Percentiles rank a stretch among this genome's conserved stretches.
Conservation (phyloP, 306 rosid genomes). For the Medicago ruthenica region DNA sequence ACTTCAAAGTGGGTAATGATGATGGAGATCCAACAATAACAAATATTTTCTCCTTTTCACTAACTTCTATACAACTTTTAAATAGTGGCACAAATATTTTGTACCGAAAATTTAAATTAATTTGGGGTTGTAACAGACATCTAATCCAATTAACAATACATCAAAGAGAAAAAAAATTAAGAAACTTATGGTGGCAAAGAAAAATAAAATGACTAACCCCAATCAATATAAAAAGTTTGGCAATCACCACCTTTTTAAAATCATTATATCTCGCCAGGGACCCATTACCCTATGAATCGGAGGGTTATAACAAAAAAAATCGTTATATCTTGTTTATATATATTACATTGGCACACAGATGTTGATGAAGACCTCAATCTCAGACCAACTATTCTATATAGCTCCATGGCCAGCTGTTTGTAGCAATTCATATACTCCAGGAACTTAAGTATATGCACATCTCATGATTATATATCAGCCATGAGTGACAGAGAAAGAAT, state of each 20-base stretch:
- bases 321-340: background rate
- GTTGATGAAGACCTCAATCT: constrained; percentile 35
- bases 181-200: constrained; percentile 46
- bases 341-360: constrained; percentile 30
- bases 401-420: constrained; percentile 44
- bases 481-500: constrained; percentile 40
- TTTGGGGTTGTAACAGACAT: constrained; percentile 22
- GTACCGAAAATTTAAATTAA: constrained; percentile 35
- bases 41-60: constrained; percentile 1
- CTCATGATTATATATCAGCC: constrained; percentile 35
- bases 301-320: background rate
- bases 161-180: constrained; percentile 39
- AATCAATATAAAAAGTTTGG: constrained; percentile 49
- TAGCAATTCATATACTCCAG: background rate
- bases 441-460: constrained; percentile 28
- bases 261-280: constrained; percentile 5
- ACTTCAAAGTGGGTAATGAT: constrained; percentile 48
- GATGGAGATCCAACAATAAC: constrained; percentile 41
- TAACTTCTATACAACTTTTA: constrained; percentile 39
- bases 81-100: constrained; percentile 43
- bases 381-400: constrained; percentile 32
- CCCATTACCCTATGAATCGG: background rate
- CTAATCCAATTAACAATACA: constrained; percentile 30
- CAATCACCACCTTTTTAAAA: constrained; percentile 33
- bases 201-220: constrained; percentile 48